Percentiles rank a stretch among this genome's conserved stretches.
Conservation (phyloP, 192 early-diverging fungal species). For the Geosiphon pyriformis region DNA sequence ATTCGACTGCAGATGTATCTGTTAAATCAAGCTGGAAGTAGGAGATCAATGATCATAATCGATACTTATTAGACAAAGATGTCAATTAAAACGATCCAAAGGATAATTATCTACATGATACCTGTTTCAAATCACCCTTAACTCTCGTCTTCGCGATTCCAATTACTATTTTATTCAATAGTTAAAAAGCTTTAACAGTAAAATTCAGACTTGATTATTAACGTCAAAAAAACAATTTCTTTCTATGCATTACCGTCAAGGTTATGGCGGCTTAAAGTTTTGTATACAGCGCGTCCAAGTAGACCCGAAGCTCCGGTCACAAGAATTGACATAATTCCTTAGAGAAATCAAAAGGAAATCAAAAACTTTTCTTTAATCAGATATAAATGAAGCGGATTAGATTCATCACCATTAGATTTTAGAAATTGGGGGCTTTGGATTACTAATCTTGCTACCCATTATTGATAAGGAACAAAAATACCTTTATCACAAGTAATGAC, state of each 20-base stretch:
- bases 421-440: too few species aligned
- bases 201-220: too few species aligned
- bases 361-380: too few species aligned
- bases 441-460: too few species aligned
- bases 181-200: too few species aligned
- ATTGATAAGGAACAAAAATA: too few species aligned
- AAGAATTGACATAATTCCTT: conserved; percentile 63
- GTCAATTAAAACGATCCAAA: neutral
- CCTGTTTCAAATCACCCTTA: conserved; percentile 45
- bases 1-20: conserved; percentile 41
- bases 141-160: conserved; percentile 69
- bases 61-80: neutral
- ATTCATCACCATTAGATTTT: too few species aligned
- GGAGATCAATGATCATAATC: too few species aligned
- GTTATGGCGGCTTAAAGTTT: conserved; percentile 46
- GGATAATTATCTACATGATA: conserved; percentile 21
- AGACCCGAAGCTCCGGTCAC: conserved; percentile 81
- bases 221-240: too few species aligned
- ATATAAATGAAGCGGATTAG: too few species aligned
- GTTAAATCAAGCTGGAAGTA: conserved; percentile 59
- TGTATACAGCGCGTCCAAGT: conserved; percentile 68
- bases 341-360: conserved; percentile 10
- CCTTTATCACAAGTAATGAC: too few species aligned
- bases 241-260: conserved; percentile 51
- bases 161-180: conserved; percentile 46